phyloP scores from a whole-genome alignment of 257 asterid species.

The Lycium ferocissimum region DNA sequence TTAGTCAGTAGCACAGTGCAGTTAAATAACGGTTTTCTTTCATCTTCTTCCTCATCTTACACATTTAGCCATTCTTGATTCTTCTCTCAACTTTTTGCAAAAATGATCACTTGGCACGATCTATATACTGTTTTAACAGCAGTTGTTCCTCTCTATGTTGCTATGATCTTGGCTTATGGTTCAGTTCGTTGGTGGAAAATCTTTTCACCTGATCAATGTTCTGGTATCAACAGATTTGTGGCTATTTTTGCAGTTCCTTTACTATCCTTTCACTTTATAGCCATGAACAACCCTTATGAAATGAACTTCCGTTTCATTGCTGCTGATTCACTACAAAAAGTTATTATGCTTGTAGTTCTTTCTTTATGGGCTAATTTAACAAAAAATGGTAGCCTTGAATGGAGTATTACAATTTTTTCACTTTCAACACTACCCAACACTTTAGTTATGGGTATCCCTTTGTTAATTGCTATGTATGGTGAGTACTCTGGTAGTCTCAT shows the following conservation, averaged over 20 bases:
- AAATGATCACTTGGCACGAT: constrained; percentile 83
- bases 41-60: constrained; percentile 30
- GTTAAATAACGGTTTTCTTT: constrained; percentile 49
- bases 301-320: constrained; percentile 92
- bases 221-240: constrained; percentile 91
- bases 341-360: constrained; percentile 74
- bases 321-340: constrained; percentile 79
- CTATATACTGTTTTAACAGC: constrained; percentile 84
- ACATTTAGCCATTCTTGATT: constrained; percentile 34
- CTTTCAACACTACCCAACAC: constrained; percentile 90
- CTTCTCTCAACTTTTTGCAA: background rate
- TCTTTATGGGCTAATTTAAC: constrained; percentile 69
- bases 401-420: constrained; percentile 89
- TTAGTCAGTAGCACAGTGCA: constrained; percentile 46
- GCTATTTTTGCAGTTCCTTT: constrained; percentile 93
- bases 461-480: constrained; percentile 86
- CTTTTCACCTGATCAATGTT: constrained; percentile 91
- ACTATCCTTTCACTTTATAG: constrained; percentile 86
- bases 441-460: constrained; percentile 89
- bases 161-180: constrained; percentile 94
- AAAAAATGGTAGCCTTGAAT: constrained; percentile 77
- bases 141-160: constrained; percentile 82
- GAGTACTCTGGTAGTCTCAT: constrained; percentile 67
- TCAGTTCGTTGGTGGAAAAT: constrained; percentile 99
- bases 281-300: constrained; percentile 68